These are phyloP conservation scores for Orobanche coerulescens DNA, from an alignment of 257 asterid genomes.

Conservation along the genomic window DNA sequence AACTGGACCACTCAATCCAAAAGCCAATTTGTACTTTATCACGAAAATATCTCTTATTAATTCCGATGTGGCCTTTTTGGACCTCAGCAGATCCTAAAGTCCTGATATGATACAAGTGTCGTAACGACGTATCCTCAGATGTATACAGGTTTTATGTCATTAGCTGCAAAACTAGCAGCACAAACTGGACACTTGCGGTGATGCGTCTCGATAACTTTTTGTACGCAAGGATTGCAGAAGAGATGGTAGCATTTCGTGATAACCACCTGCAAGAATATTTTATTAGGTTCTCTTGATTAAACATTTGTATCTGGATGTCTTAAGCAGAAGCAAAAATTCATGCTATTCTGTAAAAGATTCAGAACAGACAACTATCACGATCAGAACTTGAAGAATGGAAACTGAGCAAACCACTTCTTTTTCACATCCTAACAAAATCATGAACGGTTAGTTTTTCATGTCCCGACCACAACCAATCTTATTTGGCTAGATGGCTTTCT, in stretches of 20 bases:
- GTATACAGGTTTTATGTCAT: slow-evolving; percentile 87
- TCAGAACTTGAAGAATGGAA: not conserved
- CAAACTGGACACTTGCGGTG: slow-evolving; percentile 95
- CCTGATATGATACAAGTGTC: not conserved
- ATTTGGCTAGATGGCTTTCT: too few relatives aligned
- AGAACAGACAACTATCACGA: too few relatives aligned
- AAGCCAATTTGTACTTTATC: slow-evolving; percentile 16
- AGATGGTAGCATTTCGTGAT: slow-evolving; percentile 94
- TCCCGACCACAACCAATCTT: too few relatives aligned
- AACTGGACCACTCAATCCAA: slow-evolving; percentile 18
- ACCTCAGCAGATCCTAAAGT: slow-evolving; percentile 22
- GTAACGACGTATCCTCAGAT: slow-evolving; percentile 36
- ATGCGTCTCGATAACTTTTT: slow-evolving; percentile 58
- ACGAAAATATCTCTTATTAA: slow-evolving; percentile 9
- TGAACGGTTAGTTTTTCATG: too few relatives aligned
- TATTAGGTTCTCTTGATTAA: slow-evolving; percentile 12
- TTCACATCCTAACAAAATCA: slow-evolving; percentile 1
- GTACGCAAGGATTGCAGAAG: slow-evolving; percentile 84
- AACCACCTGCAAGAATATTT: slow-evolving; percentile 58
- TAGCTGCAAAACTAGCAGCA: slow-evolving; percentile 72
- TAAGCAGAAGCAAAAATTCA: not conserved
- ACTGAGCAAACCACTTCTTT: not conserved
- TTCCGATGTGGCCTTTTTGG: slow-evolving; percentile 15
- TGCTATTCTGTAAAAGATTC: not conserved
- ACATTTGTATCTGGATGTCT: not conserved